Evolutionary conservation across 768 basidiomycete genomes (phyloP).

Genomic region (Stropharia rugosoannulata): DNA sequence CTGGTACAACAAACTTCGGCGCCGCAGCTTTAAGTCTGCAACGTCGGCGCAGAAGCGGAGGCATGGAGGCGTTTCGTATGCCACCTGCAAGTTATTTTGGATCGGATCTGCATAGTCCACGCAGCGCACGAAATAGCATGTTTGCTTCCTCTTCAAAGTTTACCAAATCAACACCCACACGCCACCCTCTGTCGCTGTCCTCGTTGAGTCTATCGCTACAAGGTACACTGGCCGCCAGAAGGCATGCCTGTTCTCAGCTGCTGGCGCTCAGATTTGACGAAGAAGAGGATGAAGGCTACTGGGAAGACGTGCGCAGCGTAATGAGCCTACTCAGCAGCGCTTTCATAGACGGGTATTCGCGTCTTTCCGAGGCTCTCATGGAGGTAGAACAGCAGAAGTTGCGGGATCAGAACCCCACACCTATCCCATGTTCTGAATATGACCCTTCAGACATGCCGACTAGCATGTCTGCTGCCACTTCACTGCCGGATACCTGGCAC

Average conservation of each 20-base stretch:
- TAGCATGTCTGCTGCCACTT: neutral
- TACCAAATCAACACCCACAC: constrained; percentile 55
- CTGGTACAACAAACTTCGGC: constrained; percentile 47
- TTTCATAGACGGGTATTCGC: constrained; percentile 61
- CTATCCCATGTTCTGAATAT: constrained; percentile 15
- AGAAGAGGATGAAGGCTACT: constrained; percentile 74
- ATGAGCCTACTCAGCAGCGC: constrained; percentile 69
- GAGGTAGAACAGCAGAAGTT: constrained; percentile 53
- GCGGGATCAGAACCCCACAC: constrained; percentile 50
- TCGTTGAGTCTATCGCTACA: constrained; percentile 62
- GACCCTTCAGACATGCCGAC: neutral
- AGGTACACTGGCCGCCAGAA: constrained; percentile 66
- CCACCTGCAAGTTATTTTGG: constrained; percentile 34
- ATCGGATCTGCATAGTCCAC: constrained; percentile 26
- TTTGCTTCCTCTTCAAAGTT: constrained; percentile 53
- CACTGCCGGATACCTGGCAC: constrained; percentile 8
- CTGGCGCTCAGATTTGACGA: constrained; percentile 74
- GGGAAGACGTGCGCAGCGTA: constrained; percentile 82
- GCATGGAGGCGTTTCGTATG: constrained; percentile 46
- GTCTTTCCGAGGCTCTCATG: constrained; percentile 63
- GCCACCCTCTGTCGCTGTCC: constrained; percentile 68
- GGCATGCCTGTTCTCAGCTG: constrained; percentile 78
- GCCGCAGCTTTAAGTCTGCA: constrained; percentile 60
- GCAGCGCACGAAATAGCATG: constrained; percentile 27
- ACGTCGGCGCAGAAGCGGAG: constrained; percentile 48